phyloP scores from a whole-genome alignment of 2,329 filamentous ascomycete species.

The Rutstroemia sp. region DNA sequence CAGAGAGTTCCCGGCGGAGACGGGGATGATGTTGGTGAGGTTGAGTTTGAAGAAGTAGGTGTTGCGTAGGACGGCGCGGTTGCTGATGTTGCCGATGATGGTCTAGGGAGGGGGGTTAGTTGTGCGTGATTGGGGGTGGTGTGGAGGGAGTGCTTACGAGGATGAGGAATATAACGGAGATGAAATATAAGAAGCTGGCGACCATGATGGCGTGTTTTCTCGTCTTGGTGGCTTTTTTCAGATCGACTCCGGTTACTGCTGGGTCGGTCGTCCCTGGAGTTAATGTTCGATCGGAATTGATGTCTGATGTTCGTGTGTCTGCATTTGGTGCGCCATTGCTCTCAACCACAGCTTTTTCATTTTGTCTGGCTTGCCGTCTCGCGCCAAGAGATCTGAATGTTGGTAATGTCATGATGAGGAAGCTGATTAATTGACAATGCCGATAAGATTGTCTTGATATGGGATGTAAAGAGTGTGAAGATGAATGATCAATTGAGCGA shows the following conservation, averaged over 20 bases:
- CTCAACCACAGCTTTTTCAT: slow-evolving; percentile 10
- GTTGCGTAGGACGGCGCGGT: slow-evolving; percentile 52
- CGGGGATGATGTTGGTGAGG: slow-evolving; percentile 59
- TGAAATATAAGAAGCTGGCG: slow-evolving; percentile 62
- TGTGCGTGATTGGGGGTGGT: not conserved
- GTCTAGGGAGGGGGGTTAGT: slow-evolving; percentile 30
- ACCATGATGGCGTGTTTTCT: slow-evolving; percentile 49
- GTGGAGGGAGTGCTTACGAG: slow-evolving; percentile 44
- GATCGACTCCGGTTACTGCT: slow-evolving; percentile 20
- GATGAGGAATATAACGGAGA: slow-evolving; percentile 71
- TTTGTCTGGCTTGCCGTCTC: slow-evolving; percentile 12
- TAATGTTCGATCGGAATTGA: slow-evolving; percentile 19
- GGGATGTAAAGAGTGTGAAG: not conserved
- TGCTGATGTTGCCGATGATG: slow-evolving; percentile 66
- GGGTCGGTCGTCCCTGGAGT: slow-evolving; percentile 19
- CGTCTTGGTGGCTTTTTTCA: slow-evolving; percentile 43
- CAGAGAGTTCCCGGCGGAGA: slow-evolving; percentile 36
- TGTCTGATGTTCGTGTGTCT: slow-evolving; percentile 2
- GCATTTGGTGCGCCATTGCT: not conserved
- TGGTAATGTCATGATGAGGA: slow-evolving; percentile 25
- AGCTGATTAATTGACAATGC: not conserved
- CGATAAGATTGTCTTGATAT: not conserved
- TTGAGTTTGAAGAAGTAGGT: slow-evolving; percentile 84
- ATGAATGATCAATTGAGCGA: not conserved
- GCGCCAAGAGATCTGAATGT: slow-evolving; percentile 24